Base-by-base conservation (phyloP, 768 basidiomycete genomes). In the Hortiboletus campestris region DNA sequence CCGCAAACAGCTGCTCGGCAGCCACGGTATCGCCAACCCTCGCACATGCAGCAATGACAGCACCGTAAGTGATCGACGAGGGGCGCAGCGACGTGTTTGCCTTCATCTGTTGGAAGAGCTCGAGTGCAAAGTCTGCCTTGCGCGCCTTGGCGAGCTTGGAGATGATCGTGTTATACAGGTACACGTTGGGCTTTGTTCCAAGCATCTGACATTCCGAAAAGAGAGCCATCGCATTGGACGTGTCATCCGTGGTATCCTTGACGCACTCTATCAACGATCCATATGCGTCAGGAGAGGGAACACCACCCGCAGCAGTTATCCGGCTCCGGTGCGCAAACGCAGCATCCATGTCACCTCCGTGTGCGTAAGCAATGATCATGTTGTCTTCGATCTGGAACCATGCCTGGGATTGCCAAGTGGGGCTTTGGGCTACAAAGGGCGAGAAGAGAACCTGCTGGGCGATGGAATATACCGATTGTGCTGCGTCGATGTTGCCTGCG, bases 151-250 rank as follows among this genome's bases (percentile, higher is more conserved):
- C 86, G 11, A 99, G 81, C 75, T 96, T 95, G 59, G 91, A 94
- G 73, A 99, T 98, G 74, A 95, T 88, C 63, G 92, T 98, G 77
- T 99, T 98, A 78, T 89, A 99, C 38, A 99, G 82, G 74, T 88
- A 99, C 45, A 88, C 79, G 66, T 91, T 94, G 16, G 93, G 88
- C 32, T 65, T 61, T 38, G 96, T 89, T 10, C 85, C 84, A 28
- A 83, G 80, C 42, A 74, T 70, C 57, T 85, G 80, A 20, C 88
- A 80, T 71, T 99, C 95, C 29, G 85, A 75, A 75, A 88, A 98
- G 31, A 98, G 80, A 31, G 84, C 80, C 71, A 94, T 76, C 0
- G 94, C 95, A 59, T 94, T 91, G 4, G 85, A 81, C 0, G 94
- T 88, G 63, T 98, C 96, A 71, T 98, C 96, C 12, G 97, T 98